Evolutionary conservation across 192 early-diverging fungal genomes (phyloP).

Genomic region (Backusella mclennaniae): DNA sequence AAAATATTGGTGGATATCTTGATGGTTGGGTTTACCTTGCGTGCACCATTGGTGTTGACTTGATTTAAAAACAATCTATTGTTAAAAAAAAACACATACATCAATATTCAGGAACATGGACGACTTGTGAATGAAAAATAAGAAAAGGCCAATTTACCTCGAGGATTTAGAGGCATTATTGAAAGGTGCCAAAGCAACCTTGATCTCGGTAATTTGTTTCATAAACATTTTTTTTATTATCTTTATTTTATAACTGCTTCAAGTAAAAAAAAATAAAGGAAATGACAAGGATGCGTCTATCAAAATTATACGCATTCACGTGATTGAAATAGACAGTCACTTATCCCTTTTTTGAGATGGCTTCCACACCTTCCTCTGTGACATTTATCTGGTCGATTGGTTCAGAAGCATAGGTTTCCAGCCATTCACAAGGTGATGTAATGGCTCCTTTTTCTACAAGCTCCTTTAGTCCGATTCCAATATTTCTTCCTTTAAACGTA

Average conservation of each 20-base stretch:
- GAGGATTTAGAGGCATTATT: slow-evolving; percentile 44
- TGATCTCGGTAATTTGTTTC: slow-evolving; percentile 47
- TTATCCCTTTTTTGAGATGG: background rate
- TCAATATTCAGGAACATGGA: background rate
- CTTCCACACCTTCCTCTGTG: background rate
- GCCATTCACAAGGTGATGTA: too few relatives aligned
- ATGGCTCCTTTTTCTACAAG: too few relatives aligned
- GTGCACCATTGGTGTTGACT: slow-evolving; percentile 46
- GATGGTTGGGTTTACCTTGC: slow-evolving; percentile 43
- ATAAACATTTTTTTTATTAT: slow-evolving; percentile 21
- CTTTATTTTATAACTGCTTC: background rate
- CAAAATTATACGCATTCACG: too few relatives aligned
- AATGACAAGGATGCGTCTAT: background rate
- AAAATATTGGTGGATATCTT: slow-evolving; percentile 48
- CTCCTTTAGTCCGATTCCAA: too few relatives aligned
- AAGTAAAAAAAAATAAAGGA: background rate
- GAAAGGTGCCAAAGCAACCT: slow-evolving; percentile 52
- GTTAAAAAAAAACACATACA: background rate
- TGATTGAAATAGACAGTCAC: background rate
- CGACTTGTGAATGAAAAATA: background rate
- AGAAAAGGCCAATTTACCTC: slow-evolving; percentile 34
- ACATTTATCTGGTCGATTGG: background rate
- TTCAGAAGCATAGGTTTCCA: too few relatives aligned
- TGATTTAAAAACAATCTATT: slow-evolving; percentile 50
- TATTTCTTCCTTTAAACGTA: too few relatives aligned